These are phyloP conservation scores for Paradendryphiella salina DNA, from an alignment of 2,329 filamentous ascomycete species.

Conservation along the genomic window DNA sequence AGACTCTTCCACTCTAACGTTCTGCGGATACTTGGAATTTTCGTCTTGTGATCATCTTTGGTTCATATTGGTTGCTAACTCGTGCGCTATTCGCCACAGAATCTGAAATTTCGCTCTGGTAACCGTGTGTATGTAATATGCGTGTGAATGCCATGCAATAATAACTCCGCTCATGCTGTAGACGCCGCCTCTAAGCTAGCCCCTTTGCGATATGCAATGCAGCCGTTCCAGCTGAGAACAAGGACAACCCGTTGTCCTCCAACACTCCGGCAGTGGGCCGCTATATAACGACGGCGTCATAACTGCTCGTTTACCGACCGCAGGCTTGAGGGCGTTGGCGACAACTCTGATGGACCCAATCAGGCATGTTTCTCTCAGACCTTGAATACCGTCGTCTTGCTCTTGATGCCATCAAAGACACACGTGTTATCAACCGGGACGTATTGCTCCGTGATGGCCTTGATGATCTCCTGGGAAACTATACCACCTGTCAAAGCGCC, in stretches of 20 bases:
- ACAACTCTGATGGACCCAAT: not conserved
- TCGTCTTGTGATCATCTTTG: not conserved
- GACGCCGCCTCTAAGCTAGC: no score
- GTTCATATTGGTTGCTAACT: not conserved
- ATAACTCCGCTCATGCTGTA: no score
- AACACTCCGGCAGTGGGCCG: not conserved
- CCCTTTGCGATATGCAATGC: not conserved
- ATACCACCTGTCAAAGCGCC: slow-evolving; percentile 86
- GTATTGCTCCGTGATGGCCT: slow-evolving; percentile 73
- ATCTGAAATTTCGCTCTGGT: not conserved
- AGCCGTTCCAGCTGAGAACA: not conserved
- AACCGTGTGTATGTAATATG: not conserved
- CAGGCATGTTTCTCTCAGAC: slow-evolving; percentile 30
- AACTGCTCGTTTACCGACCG: not conserved
- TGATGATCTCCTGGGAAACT: slow-evolving; percentile 96
- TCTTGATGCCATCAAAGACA: slow-evolving; percentile 64
- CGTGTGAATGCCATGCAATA: no score
- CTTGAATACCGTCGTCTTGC: slow-evolving; percentile 58
- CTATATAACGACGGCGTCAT: not conserved
- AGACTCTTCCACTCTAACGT: not conserved
- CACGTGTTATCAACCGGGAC: slow-evolving; percentile 66
- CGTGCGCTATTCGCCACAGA: not conserved
- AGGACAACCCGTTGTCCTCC: not conserved
- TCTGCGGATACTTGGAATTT: not conserved
- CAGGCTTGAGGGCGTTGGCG: not conserved